phyloP scores from a whole-genome alignment of 2,329 filamentous ascomycete genomes.

The Pestalotiopsis sp. region DNA sequence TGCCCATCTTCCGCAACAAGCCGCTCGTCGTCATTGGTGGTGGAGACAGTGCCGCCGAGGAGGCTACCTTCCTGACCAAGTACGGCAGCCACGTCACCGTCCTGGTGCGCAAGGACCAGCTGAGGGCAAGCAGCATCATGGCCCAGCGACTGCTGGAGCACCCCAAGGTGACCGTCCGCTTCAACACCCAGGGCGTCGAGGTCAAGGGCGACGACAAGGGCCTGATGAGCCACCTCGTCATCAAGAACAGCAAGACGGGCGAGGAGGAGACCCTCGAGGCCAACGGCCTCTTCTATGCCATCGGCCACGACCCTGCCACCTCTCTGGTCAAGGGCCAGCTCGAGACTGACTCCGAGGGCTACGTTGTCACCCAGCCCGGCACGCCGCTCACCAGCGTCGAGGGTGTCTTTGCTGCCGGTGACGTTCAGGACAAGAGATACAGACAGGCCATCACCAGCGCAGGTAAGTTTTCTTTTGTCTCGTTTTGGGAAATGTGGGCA shows the following conservation, averaged over 20 bases:
- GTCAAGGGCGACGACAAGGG: conserved; percentile 83
- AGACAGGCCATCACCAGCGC: conserved; percentile 97
- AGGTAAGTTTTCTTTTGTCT: conserved; percentile 55
- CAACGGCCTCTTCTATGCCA: conserved; percentile 94
- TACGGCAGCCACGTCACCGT: conserved; percentile 95
- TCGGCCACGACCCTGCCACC: conserved; percentile 94
- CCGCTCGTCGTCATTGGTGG: conserved; percentile 94
- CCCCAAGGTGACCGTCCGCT: conserved; percentile 88
- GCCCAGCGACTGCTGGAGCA: conserved; percentile 78
- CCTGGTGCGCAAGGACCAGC: conserved; percentile 81
- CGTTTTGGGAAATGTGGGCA: conserved; percentile 17
- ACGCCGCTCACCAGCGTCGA: conserved; percentile 84
- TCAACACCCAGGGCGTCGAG: conserved; percentile 79
- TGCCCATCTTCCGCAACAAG: conserved; percentile 97
- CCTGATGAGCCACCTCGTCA: conserved; percentile 82
- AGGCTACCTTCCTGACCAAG: conserved; percentile 96
- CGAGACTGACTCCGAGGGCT: conserved; percentile 85
- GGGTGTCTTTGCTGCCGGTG: conserved; percentile 94
- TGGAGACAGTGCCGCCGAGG: conserved; percentile 94
- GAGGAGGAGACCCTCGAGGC: conserved; percentile 82
- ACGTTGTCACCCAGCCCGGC: conserved; percentile 85
- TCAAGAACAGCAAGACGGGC: conserved; percentile 78
- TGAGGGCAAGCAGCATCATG: conserved; percentile 91
- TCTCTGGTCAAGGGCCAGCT: conserved; percentile 87
- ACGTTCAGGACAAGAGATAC: conserved; percentile 98